Evolutionary conservation across 108 stramenopile genomes (phyloP), one percentile per base, ranked within the genome.

Genomic region (Hondaea fermentalgiana): DNA sequence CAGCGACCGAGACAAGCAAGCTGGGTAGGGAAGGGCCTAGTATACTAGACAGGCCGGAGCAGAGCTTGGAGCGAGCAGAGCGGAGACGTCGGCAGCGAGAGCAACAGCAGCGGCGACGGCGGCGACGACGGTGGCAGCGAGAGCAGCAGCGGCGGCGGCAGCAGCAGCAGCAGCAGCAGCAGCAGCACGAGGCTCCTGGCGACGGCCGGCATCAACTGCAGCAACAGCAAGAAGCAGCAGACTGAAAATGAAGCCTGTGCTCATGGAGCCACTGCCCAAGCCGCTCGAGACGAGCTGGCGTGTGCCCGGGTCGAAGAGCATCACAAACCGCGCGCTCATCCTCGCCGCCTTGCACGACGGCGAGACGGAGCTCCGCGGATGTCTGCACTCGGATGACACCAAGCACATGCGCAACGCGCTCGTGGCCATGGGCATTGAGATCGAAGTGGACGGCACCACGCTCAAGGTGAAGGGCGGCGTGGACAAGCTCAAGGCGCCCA

Each of bases 371-470:
- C 19, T 89, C 17, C 21, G 49, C 12, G 83, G 83, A 10, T 17
- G 87, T 14, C 89, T 89, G 59, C 72, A 69, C 51, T 60, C 58
- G n/a, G 89, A 89, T 69, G 89, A 89, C 57, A 89, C 89, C 51
- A 25, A 53, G 76, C 88, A 35, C 43, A 76, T 89, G 89, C 89
- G 89, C 17, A 88, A 25, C 25, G 88, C 88, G 21, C 55, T 88
- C 21, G 25, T 35, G 44, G 35, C 88, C 51, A 69, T 88, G 60
- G 88, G 88, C 0, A 60, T 47, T 16, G 17, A 64, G 49, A 43
- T 64, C 42, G 88, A 58, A 16, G 88, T n/a, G 35, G 60, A 44
- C 60, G 88, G 88, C 47, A 19, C 28, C 60, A 29, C 44, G 5
- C 88, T 88, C 5, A 4, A 5, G 19, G 89, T 89, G 29, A 51